Evolutionary conservation across 768 basidiomycete genomes (phyloP).

Genomic region (Russula compacta): DNA sequence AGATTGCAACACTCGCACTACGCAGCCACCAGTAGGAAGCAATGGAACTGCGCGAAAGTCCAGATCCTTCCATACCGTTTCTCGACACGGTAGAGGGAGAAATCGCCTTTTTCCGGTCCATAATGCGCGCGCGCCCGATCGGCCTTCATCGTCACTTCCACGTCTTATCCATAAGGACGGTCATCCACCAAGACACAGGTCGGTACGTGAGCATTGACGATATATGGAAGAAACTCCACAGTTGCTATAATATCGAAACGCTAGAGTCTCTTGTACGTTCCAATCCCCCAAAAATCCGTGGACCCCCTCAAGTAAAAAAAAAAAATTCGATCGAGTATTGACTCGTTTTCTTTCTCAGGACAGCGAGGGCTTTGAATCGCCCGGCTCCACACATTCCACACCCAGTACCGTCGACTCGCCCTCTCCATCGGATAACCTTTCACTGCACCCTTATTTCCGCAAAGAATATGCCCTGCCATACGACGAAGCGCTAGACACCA

Average conservation of each 20-base stretch:
- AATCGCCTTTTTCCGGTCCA: slow-evolving; percentile 74
- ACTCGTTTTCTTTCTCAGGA: slow-evolving; percentile 9
- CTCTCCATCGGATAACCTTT: slow-evolving; percentile 59
- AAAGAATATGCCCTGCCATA: slow-evolving; percentile 55
- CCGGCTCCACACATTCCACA: slow-evolving; percentile 31
- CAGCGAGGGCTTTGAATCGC: slow-evolving; percentile 29
- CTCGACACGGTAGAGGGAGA: slow-evolving; percentile 74
- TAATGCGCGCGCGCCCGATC: slow-evolving; percentile 74
- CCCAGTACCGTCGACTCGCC: slow-evolving; percentile 54
- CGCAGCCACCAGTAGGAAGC: background rate
- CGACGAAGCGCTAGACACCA: slow-evolving; percentile 49
- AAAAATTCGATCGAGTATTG: background rate
- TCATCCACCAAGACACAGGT: slow-evolving; percentile 65
- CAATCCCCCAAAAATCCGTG: background rate
- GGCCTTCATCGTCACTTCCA: slow-evolving; percentile 81
- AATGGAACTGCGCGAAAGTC: slow-evolving; percentile 13
- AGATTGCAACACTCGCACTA: background rate
- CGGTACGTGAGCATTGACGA: slow-evolving; percentile 47
- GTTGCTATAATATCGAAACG: slow-evolving; percentile 66
- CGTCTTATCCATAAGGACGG: slow-evolving; percentile 61
- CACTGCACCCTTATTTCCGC: slow-evolving; percentile 62
- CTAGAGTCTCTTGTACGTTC: slow-evolving; percentile 59
- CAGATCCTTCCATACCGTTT: slow-evolving; percentile 7
- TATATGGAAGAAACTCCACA: slow-evolving; percentile 67
- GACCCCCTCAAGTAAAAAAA: background rate